Evolutionary conservation across 805 yeast species (phyloP).

Genomic region (Sugiyamaella marilandica): DNA sequence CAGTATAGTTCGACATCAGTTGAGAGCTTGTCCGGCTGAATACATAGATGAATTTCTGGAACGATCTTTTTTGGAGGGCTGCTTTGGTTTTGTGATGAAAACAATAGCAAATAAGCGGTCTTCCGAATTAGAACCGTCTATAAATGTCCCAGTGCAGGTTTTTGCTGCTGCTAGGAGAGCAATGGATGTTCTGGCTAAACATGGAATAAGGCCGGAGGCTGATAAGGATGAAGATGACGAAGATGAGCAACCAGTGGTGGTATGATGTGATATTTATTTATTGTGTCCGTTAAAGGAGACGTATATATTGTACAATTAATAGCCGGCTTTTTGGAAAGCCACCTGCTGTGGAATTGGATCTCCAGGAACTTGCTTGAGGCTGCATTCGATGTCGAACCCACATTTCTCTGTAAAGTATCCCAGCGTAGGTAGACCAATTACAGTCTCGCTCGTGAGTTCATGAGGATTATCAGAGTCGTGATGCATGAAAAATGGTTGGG

Average conservation of each 20-base stretch:
- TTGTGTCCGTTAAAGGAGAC: not conserved
- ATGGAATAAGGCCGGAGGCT: conserved; percentile 2
- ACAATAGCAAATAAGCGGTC: not conserved
- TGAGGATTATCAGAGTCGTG: not conserved
- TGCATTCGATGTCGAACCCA: conserved; percentile 16
- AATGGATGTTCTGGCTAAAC: conserved; percentile 1
- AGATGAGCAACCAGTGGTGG: conserved; percentile 6
- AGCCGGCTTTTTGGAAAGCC: not conserved
- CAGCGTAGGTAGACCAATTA: conserved; percentile 18
- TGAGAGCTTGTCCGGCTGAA: conserved; percentile 40
- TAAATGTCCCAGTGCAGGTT: conserved; percentile 6
- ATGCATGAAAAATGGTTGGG: conserved; percentile 15
- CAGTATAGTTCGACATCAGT: conserved; percentile 34
- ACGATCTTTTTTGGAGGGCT: conserved; percentile 21
- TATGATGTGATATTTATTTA: not conserved
- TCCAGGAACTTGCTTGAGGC: conserved; percentile 7
- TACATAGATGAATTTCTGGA: conserved; percentile 37
- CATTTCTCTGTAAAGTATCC: conserved; percentile 1
- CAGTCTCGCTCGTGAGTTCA: not conserved
- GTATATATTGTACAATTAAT: not conserved
- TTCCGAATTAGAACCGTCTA: conserved; percentile 2
- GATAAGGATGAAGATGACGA: conserved; percentile 11
- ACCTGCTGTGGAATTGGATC: conserved; percentile 1
- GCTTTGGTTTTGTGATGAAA: conserved; percentile 9
- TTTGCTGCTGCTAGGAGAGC: conserved; percentile 5